Evolutionary conservation across 1,139 yeast genomes (phyloP).

Genomic region (Taphrina communis): DNA sequence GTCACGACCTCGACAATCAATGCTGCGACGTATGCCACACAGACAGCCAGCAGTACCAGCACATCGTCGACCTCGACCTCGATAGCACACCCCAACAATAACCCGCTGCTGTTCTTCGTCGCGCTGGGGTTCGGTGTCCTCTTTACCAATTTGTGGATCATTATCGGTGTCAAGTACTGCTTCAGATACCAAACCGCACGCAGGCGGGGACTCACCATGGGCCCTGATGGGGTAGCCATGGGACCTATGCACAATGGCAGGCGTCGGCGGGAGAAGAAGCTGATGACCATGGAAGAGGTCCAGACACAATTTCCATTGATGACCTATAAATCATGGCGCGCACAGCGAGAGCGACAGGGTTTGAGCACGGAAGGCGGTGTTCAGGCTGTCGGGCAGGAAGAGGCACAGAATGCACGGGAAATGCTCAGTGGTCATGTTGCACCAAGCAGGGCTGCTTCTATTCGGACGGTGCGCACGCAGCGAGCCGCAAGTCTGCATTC

Average conservation of each 20-base stretch:
- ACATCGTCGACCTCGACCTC: slow-evolving; percentile 41
- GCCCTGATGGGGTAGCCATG: slow-evolving; percentile 38
- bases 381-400: slow-evolving; percentile 34
- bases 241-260: slow-evolving; percentile 43
- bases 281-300: slow-evolving; percentile 64
- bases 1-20: slow-evolving; percentile 14
- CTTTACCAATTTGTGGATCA: slow-evolving; percentile 52
- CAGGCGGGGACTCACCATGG: slow-evolving; percentile 34
- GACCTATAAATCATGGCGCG: slow-evolving; percentile 56
- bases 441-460: slow-evolving; percentile 25
- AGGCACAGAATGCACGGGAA: slow-evolving; percentile 32
- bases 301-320: slow-evolving; percentile 69
- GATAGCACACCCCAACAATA: slow-evolving; percentile 13
- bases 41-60: slow-evolving; percentile 19
- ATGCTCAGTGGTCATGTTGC: slow-evolving; percentile 11
- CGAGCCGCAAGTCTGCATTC: slow-evolving; percentile 2
- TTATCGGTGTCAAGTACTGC: slow-evolving; percentile 53
- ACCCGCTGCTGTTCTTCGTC: slow-evolving; percentile 51
- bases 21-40: background rate
- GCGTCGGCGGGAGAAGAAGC: slow-evolving; percentile 50
- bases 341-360: slow-evolving; percentile 44
- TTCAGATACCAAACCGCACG: slow-evolving; percentile 47
- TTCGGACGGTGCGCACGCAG: slow-evolving; percentile 8
- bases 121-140: slow-evolving; percentile 55
- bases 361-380: slow-evolving; percentile 45